These are phyloP conservation scores for Galium porrigens DNA, from an alignment of 305 asterid species.

Conservation along the genomic window DNA sequence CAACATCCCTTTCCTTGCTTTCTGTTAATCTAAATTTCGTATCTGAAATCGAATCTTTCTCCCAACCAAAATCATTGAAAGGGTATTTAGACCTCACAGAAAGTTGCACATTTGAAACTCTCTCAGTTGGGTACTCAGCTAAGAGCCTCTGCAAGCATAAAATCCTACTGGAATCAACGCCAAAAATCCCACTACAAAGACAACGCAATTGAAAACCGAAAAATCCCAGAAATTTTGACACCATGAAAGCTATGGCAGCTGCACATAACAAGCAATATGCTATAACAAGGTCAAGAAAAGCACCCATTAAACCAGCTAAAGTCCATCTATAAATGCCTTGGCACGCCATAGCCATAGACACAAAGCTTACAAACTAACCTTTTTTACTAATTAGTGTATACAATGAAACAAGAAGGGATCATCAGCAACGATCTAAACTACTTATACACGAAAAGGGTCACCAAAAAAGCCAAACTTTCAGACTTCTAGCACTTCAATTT, in stretches of 20 bases:
- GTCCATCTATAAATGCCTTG: slow-evolving; percentile 45
- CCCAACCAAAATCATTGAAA: slow-evolving; percentile 28
- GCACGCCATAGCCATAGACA: slow-evolving; percentile 40
- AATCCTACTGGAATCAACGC: slow-evolving; percentile 23
- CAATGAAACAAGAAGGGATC: background rate
- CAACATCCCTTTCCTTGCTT: slow-evolving; percentile 17
- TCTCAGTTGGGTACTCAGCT: slow-evolving; percentile 50
- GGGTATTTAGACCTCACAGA: slow-evolving; percentile 50
- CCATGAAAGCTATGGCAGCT: slow-evolving; percentile 48
- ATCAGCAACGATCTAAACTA: background rate
- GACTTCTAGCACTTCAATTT: background rate
- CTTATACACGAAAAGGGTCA: background rate
- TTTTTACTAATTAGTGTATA: background rate
- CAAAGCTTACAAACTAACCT: background rate
- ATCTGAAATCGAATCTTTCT: slow-evolving; percentile 14
- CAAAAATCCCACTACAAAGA: slow-evolving; percentile 52
- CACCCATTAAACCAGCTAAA: slow-evolving; percentile 54
- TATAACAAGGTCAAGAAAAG: slow-evolving; percentile 71
- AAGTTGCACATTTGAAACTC: slow-evolving; percentile 41
- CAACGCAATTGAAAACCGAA: slow-evolving; percentile 62
- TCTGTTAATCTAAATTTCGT: slow-evolving; percentile 19
- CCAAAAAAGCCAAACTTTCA: background rate
- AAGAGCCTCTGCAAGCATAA: slow-evolving; percentile 48
- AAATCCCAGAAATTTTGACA: slow-evolving; percentile 50
- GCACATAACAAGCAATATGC: slow-evolving; percentile 65